Evolutionary conservation across 2,329 filamentous ascomycete species (phyloP).

Genomic region (Chrysosporium queenslandicum): DNA sequence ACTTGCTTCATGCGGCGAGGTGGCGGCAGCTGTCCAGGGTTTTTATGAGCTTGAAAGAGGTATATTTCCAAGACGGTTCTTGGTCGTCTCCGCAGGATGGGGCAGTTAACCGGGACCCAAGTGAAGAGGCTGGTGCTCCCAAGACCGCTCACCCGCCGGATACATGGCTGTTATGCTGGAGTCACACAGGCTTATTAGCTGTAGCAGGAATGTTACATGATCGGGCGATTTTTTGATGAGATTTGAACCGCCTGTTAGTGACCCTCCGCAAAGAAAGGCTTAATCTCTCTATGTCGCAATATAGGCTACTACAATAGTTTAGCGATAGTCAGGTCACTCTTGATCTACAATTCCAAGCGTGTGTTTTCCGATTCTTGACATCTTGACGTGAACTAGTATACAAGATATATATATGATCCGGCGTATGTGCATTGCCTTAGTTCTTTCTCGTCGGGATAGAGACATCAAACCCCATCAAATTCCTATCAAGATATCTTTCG

Average conservation of each 20-base stretch:
- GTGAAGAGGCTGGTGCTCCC: no score
- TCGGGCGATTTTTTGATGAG: background rate
- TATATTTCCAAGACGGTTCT: background rate
- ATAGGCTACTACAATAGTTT: background rate
- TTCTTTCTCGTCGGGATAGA: background rate
- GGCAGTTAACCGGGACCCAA: no score
- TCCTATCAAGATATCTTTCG: conserved; percentile 20
- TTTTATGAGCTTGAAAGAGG: no score
- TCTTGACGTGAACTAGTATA: background rate
- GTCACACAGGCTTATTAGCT: background rate
- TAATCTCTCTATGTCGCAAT: background rate
- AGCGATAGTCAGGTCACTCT: background rate
- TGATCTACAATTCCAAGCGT: background rate
- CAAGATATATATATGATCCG: background rate
- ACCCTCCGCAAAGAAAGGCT: background rate
- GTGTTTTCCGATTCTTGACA: background rate
- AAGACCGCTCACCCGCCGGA: no score
- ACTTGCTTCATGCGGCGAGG: background rate
- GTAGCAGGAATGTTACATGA: background rate
- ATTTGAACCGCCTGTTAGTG: background rate
- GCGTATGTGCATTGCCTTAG: background rate
- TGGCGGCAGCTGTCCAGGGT: no score
- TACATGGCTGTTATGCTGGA: background rate
- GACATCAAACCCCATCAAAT: background rate
- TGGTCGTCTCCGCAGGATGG: background rate